Evolutionary conservation across 139 green algal species (phyloP), one percentile per base, ranked within the genome.

Genomic region (Ettlia oleoabundans): DNA sequence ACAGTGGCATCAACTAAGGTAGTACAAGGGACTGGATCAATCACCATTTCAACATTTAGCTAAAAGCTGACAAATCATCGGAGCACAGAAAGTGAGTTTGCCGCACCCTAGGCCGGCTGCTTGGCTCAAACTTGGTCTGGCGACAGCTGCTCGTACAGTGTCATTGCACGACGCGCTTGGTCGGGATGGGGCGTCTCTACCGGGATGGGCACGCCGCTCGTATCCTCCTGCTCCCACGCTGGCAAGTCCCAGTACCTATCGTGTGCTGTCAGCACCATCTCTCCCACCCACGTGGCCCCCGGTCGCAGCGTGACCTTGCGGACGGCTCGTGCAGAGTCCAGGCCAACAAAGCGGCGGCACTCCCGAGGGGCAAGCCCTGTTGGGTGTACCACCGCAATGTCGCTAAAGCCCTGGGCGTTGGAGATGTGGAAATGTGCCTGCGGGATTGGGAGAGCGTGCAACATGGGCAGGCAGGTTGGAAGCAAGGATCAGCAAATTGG

Each of bases 161-260:
- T 68, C 62, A 3, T 58, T n/a, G 15, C 18, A 10, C 47, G 13
- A 58, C 47, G 18, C 21, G 55, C 30, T 28, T 22, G 55, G 55
- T n/a, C 5, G 18, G 21, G 55, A 15, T 65, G 55, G 18, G 30
- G 55, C 55, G 40, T 43, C 38, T 55, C 35, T 13, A 51, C 65
- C 6, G 80, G 71, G 4, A 86, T 30, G 3, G 81, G 81, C 37
- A 86, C 40, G 2, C 13, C 8, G 5, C 21, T n/a, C 32, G 53
- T 13, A n/a, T 85, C 65, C 55, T 88, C 73, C 32, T 65, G 61
- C 64, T 91, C 87, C 87, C 86, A 91, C 18, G 76, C n/a, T 37
- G 86, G 76, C 58, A 82, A 63, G 22, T 80, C 64, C 87, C 87
- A 91, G 66, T 86, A 88, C 41, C 64, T 33, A 53, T 87, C 40